Evolutionary conservation across 2,329 filamentous ascomycete species (phyloP), one percentile per base, ranked within the genome.

Genomic region (Fusarium mangiferae): DNA sequence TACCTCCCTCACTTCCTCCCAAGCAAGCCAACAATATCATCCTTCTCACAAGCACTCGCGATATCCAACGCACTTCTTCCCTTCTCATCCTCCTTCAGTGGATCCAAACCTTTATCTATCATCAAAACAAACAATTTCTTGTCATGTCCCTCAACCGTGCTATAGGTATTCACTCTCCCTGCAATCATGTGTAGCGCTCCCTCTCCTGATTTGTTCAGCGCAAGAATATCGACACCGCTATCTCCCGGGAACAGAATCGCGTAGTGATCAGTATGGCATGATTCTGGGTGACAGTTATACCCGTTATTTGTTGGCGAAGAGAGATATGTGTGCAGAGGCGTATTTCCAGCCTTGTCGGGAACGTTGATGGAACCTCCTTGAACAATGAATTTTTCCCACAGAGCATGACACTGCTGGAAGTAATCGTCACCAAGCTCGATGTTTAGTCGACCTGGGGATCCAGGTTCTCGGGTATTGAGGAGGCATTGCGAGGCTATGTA

Each of bases 21-120:
- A 24, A 78, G 30, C 4, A 77, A 57, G 7, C 30, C 48, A 22
- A 78, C 62, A 44, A 78, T 72, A 17, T 62, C 65, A 41, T 73
- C 38, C 39, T 76, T 77, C 24, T 70, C 74, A 54, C 48, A 75
- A 52, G 75, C 76, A 67, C 64, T 78, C 10, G 76, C 76, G 12
- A 75, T 38, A 62, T 78, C 75, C 51, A 78, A 63, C 6, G 75
- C 74, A 14, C 70, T 78, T 36, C 74, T 74, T 26, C 76, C 75
- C 26, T 57, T 60, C 0, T 18, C 17, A 42, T 78, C 75, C 58
- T 78, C 76, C 49, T 44, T 75, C 62, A 78, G 13, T 1, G 75
- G 75, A 52, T 78, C 75, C 2, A 74, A 5, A 5, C 75, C 75
- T 17, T 73, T 74, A 1, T 39, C 24, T 44, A 78, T 46, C 56